Base-by-base conservation (phyloP, 2,329 filamentous ascomycete species). In the Saccharata proteae region DNA sequence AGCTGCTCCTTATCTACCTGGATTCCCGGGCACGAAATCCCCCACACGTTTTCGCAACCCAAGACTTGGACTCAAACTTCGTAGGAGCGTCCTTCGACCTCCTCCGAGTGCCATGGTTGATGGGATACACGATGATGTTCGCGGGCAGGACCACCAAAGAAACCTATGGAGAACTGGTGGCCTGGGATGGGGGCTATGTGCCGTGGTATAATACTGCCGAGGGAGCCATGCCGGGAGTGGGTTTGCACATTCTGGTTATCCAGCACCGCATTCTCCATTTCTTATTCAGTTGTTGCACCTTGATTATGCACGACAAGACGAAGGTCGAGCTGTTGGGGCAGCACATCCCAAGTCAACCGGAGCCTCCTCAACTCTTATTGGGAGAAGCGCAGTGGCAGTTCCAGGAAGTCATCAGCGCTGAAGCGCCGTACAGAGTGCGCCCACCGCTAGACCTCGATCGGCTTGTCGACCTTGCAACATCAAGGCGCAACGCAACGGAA, bases 351-450 rank as follows among this genome's bases (percentile, higher is more conserved):
- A 29, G 62, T 19, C 51, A 55, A 32, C 55, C 58, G 0, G 57
- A 62, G 22, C 62, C 61, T 21, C 2, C 32, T n/a, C n/a, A n/a
- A n/a, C 27, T 7, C 40, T 46, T 19, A 57, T 44, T 35, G 43
- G 39, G 1, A 49, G 43, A 12, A 45, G 26, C 17, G 44, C 0
- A 45, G 36, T 2, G 57, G 54, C 0, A 55, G 3, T 60, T 59
- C 1, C 42, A 69, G 15, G 47, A 54, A 4, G 40, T 48, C 1
- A 52, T 67, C 40, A 51, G 60, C 1, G 46, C 56, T 2, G 67
- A 75, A 39, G 64, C 63, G 0, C 66, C 70, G 1, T 77, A 74
- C 35, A 51, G 64, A 3, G 31, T 60, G 0, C 70, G 71, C 1
- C 51, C 56, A 0, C 40, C 45, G 3, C 44, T 73, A 0, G 59